Evolutionary conservation across 176 grass and related monocot genomes (phyloP).

Genomic region (Juncus inflexus): DNA sequence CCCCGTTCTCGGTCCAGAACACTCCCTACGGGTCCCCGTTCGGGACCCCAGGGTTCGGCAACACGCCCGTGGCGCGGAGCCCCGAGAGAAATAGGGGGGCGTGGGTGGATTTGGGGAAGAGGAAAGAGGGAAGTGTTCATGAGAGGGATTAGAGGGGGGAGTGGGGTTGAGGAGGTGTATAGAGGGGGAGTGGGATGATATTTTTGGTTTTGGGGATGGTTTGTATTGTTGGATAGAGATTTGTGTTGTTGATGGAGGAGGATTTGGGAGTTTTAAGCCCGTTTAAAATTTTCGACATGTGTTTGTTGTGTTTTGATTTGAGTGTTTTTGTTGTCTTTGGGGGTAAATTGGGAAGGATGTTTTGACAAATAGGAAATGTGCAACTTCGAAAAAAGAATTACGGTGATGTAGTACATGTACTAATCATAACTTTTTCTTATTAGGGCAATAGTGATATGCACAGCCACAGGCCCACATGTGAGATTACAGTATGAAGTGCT

Average conservation of each 20-base stretch:
- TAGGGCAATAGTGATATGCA: no score
- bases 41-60: slow-evolving; percentile 75
- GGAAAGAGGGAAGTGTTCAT: slow-evolving; percentile 74
- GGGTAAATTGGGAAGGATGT: no score
- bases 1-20: slow-evolving; percentile 83
- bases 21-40: slow-evolving; percentile 82
- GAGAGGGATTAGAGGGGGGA: slow-evolving; percentile 55
- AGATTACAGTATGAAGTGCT: no score
- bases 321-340: no score
- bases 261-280: slow-evolving; percentile 1
- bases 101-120: slow-evolving; percentile 57
- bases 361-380: slow-evolving; percentile 5
- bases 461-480: no score
- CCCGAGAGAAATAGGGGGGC: slow-evolving; percentile 52
- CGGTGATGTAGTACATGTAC: no score
- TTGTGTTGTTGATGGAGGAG: background rate
- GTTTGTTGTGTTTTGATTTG: no score
- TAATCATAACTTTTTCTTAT: no score
- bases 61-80: slow-evolving; percentile 60
- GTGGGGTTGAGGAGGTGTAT: background rate
- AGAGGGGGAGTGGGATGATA: slow-evolving; percentile 5
- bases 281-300: slow-evolving; percentile 13
- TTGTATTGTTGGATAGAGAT: slow-evolving; percentile 10
- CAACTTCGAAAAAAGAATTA: no score
- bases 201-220: slow-evolving; percentile 6